Percentiles rank a stretch among this genome's conserved stretches.
Conservation (phyloP, 2,329 filamentous ascomycete genomes). For the Aspergillus arachidicola region DNA sequence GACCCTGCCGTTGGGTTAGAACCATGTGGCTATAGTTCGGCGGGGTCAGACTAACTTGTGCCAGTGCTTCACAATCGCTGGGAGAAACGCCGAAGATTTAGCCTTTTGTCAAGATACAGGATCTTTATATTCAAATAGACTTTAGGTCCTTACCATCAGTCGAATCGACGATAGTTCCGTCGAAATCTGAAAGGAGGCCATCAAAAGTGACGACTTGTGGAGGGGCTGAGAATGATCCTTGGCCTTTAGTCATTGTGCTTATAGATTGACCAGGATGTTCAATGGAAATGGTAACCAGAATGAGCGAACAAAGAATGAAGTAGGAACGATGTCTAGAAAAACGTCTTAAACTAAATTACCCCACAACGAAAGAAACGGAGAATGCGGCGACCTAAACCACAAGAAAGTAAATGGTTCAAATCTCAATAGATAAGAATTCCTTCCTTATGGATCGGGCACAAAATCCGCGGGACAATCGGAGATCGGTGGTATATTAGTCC, state of each 20-base stretch:
- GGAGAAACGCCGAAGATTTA: slow-evolving; percentile 15
- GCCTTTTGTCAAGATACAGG: slow-evolving; percentile 52
- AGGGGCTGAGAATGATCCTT: slow-evolving; percentile 44
- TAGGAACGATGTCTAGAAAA: slow-evolving; percentile 1
- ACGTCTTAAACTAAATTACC: neutral
- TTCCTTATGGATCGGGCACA: neutral
- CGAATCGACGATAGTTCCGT: slow-evolving; percentile 52
- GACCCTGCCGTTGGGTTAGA: slow-evolving; percentile 32
- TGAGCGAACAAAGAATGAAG: slow-evolving; percentile 3
- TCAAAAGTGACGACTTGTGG: slow-evolving; percentile 43
- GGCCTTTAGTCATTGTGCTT: slow-evolving; percentile 33
- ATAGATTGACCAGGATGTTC: slow-evolving; percentile 14
- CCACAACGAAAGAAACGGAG: neutral
- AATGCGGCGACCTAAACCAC: neutral
- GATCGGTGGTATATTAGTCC: slow-evolving; percentile 38
- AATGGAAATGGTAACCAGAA: slow-evolving; percentile 2
- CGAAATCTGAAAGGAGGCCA: slow-evolving; percentile 51
- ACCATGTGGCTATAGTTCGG: neutral
- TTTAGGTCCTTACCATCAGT: slow-evolving; percentile 42
- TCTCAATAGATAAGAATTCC: neutral
- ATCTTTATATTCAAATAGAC: slow-evolving; percentile 34
- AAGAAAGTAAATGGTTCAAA: neutral
- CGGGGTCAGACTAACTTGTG: slow-evolving; percentile 47
- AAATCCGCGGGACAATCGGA: slow-evolving; percentile 23
- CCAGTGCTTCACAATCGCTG: slow-evolving; percentile 68